phyloP scores from a whole-genome alignment of 371 early-diverging fungal genomes.

The Lichtheimia hyalospora region DNA sequence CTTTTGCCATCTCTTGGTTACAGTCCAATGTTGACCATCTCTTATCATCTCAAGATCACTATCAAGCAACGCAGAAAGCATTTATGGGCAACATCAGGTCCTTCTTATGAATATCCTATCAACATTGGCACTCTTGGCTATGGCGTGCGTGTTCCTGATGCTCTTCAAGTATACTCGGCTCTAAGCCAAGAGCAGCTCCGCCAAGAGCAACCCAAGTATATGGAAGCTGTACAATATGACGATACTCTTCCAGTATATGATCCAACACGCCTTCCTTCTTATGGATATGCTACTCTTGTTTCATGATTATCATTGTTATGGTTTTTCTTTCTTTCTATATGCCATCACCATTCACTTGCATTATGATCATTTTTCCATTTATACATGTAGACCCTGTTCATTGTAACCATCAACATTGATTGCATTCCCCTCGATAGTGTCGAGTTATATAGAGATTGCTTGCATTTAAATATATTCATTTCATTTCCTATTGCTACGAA shows the following conservation, averaged over 20 bases:
- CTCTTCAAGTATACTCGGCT: conserved; percentile 23
- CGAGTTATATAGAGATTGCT: too few relatives aligned
- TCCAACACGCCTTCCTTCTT: conserved; percentile 11
- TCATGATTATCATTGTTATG: background rate
- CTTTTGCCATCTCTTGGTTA: background rate
- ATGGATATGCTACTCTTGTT: background rate
- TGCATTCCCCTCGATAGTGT: too few relatives aligned
- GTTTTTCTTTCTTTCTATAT: background rate
- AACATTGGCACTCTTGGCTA: conserved; percentile 32
- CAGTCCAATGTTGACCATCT: background rate
- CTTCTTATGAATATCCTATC: conserved; percentile 18
- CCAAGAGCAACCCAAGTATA: conserved; percentile 19
- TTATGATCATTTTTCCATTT: too few relatives aligned
- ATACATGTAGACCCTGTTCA: too few relatives aligned
- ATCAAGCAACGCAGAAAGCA: conserved; percentile 16
- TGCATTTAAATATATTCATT: too few relatives aligned
- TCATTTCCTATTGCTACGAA: too few relatives aligned
- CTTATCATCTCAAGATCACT: background rate
- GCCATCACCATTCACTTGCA: too few relatives aligned
- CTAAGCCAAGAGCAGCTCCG: background rate
- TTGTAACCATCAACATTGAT: too few relatives aligned
- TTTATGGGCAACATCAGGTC: conserved; percentile 7
- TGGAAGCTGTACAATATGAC: conserved; percentile 31
- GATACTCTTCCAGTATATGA: conserved; percentile 35
- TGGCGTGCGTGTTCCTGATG: conserved; percentile 29